Percentiles rank a stretch among this genome's conserved stretches.
Conservation (phyloP, 2,329 filamentous ascomycete species). For the Microascus cirrosus region DNA sequence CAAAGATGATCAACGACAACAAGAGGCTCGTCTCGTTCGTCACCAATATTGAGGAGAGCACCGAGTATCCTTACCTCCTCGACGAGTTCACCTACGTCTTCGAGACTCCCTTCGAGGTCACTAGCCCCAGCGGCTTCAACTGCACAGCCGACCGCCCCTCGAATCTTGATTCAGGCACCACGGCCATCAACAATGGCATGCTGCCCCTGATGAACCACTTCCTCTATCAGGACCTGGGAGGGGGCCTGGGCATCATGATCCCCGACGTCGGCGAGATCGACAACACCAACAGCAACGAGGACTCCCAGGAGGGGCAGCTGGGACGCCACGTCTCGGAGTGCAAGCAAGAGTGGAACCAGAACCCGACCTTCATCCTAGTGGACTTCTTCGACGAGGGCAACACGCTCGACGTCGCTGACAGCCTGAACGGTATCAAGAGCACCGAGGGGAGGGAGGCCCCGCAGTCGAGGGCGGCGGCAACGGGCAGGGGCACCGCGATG, state of each 20-base stretch:
- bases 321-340: constrained; percentile 44
- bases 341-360: constrained; percentile 43
- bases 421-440: constrained; percentile 43
- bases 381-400: constrained; percentile 71
- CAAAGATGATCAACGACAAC: constrained; percentile 51
- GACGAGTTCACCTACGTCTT: constrained; percentile 58
- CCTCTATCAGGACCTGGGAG: constrained; percentile 45
- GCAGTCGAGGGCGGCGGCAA: neutral
- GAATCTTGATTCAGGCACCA: constrained; percentile 30
- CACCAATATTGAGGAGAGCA: constrained; percentile 35
- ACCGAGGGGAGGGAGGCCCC: neutral
- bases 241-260: constrained; percentile 45
- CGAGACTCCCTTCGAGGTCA: constrained; percentile 61
- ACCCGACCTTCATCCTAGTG: constrained; percentile 65
- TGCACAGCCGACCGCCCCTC: constrained; percentile 60
- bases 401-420: constrained; percentile 58
- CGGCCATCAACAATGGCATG: constrained; percentile 45
- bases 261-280: constrained; percentile 50
- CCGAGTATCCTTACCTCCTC: constrained; percentile 44
- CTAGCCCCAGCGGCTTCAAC: constrained; percentile 52
- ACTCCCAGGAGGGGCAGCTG: constrained; percentile 37
- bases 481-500: neutral
- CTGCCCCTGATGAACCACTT: constrained; percentile 77
- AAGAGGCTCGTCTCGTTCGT: constrained; percentile 61
- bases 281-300: constrained; percentile 54